Evolutionary conservation across 1,284 basidiomycete species (phyloP), one percentile per base, ranked within the genome.

Genomic region (Volvariella surrecta): DNA sequence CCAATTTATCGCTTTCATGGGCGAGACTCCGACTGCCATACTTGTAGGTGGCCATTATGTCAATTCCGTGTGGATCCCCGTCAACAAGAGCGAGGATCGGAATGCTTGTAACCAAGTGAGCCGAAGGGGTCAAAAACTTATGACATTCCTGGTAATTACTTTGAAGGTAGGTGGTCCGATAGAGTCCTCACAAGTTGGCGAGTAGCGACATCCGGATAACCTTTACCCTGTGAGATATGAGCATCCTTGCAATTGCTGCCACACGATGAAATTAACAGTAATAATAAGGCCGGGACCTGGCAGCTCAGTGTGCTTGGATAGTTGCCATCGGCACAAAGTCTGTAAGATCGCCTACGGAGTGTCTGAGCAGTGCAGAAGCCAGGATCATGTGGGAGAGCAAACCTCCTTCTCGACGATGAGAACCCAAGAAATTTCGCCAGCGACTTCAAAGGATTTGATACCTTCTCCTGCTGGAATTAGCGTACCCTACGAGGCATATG

Each of bases 391-490:
- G 35, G 16, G 8, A 37, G 8, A 37, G 45, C 69, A 49, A 32
- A 85, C 92, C 64, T 97, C 93, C 65, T 97, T 97, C 61, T 97
- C 93, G 9, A 96, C 75, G 0, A 96, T 66, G 13, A 96, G 68
- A 3, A 95, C 74, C 85, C 89, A 96, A 0, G 69, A 52, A 3
- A 90, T 54, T 32, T 70, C 61, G 4, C 71, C 61, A 0, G 67
- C 58, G 0, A 84, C 55, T 16, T 73, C 64, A 47, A 92, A 73
- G 0, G 64, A 63, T 6, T 66, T 59, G 32, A 95, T 83, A 37
- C 81, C 76, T 55, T 89, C 86, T 17, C 73, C 71, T 0, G 74
- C 70, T 1, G 90, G 90, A 45, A 95, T 87, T 19, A 94, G 67
- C 0, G 74, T 69, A 1, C 79, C 76, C 89, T 92, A 20, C 30